phyloP scores from a whole-genome alignment of 2,329 filamentous ascomycete species.

The Eutypa lata region DNA sequence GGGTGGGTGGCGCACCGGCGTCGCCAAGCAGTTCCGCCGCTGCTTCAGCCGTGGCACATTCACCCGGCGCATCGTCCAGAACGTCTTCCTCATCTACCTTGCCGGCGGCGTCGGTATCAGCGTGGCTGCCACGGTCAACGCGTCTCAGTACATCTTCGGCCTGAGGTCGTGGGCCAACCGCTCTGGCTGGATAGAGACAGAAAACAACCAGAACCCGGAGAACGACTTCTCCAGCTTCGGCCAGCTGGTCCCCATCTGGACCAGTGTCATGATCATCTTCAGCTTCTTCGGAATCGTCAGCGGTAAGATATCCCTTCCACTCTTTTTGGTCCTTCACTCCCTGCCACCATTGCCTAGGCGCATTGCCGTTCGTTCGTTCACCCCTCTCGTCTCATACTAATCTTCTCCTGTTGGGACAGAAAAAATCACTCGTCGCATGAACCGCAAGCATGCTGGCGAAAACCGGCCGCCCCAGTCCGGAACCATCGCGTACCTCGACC shows the following conservation, averaged over 20 bases:
- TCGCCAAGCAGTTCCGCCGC: slow-evolving; percentile 6
- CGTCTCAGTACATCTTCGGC: slow-evolving; percentile 22
- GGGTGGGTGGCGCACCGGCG: slow-evolving; percentile 12
- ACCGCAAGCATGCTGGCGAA: slow-evolving; percentile 13
- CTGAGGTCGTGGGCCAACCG: slow-evolving; percentile 25
- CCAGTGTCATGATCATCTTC: slow-evolving; percentile 28
- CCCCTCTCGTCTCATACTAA: too few species aligned
- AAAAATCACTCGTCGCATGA: slow-evolving; percentile 13
- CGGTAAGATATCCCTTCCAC: slow-evolving; percentile 13
- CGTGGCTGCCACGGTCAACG: slow-evolving; percentile 13
- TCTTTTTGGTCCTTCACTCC: too few species aligned
- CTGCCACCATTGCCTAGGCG: too few species aligned
- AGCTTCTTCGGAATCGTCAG: slow-evolving; percentile 27
- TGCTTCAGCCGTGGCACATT: slow-evolving; percentile 2
- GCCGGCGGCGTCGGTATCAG: slow-evolving; percentile 21
- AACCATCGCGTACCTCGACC: slow-evolving; percentile 14
- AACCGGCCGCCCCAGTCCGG: slow-evolving; percentile 6
- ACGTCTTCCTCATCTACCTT: slow-evolving; percentile 18
- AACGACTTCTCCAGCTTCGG: slow-evolving; percentile 31
- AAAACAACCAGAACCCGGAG: slow-evolving; percentile 23
- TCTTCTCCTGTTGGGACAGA: slow-evolving; percentile 6
- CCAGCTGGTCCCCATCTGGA: slow-evolving; percentile 33
- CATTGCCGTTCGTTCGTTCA: too few species aligned
- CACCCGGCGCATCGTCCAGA: slow-evolving; percentile 7
- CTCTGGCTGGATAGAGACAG: slow-evolving; percentile 19